Evolutionary conservation across 768 basidiomycete species (phyloP), one percentile per base, ranked within the genome.

Genomic region (Lyophyllum decastes): DNA sequence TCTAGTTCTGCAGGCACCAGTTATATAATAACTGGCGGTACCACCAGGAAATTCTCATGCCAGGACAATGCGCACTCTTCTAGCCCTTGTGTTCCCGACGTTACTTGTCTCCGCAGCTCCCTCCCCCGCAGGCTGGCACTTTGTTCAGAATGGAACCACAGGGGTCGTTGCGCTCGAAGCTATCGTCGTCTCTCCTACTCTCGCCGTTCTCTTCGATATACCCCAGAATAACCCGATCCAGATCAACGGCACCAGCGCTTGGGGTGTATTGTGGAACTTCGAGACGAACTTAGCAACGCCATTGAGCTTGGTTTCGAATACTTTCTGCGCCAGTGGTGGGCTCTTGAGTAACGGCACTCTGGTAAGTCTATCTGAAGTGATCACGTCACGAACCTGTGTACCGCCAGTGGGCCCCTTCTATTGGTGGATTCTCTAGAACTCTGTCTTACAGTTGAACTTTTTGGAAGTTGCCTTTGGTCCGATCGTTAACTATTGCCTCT

Each of bases 241-340:
- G 22, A 64, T 79, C 52, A 69, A 77, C 51, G 73, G 72, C 0
- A 76, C 78, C 55, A 62, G 73, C 11, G 78, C 79, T 2, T 79
- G 78, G 79, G 75, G 73, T 25, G 76, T 74, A 5, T 64, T 79
- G 17, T 72, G 77, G 61, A 68, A 79, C 55, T 57, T 80, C 14
- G 67, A 72, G 59, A 77, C 76, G 2, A 73, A 75, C 35, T 70
- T 67, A 3, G 72, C 73, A 1, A 68, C 71, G 11, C 64, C 75
- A 7, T 54, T 77, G 17, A 62, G 70, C 47, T 63, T 73, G 14
- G 45, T 70, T 11, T 68, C 72, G 19, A 72, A 79, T 59, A 73
- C 69, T 11, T 79, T 76, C 65, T 79, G 77, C 60, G 78, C 75
- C 1, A 73, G 74, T 19, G 76, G 76, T 19, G 73, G 70, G 10